A percentile compares a stretch with the other conserved stretches of the same genome.
Evolutionary conservation across 177 flowering plant species (phyloP).

Genomic region (Vitis hybrid): DNA sequence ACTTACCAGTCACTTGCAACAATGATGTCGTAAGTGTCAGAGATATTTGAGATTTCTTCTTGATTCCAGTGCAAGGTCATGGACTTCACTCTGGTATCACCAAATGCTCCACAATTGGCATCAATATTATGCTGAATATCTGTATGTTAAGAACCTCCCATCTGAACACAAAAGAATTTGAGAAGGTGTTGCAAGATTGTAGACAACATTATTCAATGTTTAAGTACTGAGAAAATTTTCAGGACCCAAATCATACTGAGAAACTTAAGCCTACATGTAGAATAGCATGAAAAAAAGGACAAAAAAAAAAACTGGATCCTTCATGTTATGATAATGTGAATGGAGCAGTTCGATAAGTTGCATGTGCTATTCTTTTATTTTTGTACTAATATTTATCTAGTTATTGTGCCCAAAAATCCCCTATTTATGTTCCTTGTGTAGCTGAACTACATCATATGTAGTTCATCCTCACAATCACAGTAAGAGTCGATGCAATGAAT

Average conservation of each 20-base stretch:
- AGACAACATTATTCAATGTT: background rate
- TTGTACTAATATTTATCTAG: too few relatives aligned
- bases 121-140: constrained; percentile 74
- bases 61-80: constrained; percentile 80
- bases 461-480: too few relatives aligned
- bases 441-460: too few relatives aligned
- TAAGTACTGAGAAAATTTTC: background rate
- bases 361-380: too few relatives aligned
- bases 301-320: too few relatives aligned
- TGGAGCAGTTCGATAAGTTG: too few relatives aligned
- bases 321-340: too few relatives aligned
- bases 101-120: constrained; percentile 59
- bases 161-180: background rate
- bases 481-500: too few relatives aligned
- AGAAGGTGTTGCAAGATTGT: background rate
- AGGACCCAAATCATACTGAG: background rate
- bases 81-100: constrained; percentile 60
- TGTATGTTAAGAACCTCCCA: constrained; percentile 53
- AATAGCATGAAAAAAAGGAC: too few relatives aligned
- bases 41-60: constrained; percentile 28
- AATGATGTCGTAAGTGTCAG: constrained; percentile 50
- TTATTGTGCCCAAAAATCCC: too few relatives aligned
- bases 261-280: background rate
- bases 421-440: too few relatives aligned
- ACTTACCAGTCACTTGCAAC: constrained; percentile 73